Percentiles rank a stretch among this genome's conserved stretches.
Conservation (phyloP, 2,329 filamentous ascomycete species). For the Aspergillus unguis region DNA sequence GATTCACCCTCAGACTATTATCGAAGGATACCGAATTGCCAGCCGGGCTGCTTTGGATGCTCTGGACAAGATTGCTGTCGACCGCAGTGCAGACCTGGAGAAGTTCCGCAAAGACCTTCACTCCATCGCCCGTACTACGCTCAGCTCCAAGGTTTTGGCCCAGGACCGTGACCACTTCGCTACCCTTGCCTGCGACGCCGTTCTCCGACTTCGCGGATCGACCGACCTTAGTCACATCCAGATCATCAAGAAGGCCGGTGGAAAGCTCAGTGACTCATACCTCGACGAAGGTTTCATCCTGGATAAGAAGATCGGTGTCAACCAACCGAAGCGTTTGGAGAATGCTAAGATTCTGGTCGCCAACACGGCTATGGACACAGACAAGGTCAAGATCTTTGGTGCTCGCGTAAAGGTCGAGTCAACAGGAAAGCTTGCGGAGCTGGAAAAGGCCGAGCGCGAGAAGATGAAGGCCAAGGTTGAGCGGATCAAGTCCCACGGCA, state of each 20-base stretch:
- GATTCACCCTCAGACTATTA: constrained; percentile 99
- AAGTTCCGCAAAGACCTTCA: constrained; percentile 87
- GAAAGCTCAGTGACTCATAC: constrained; percentile 96
- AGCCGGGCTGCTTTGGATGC: constrained; percentile 82
- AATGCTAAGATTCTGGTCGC: constrained; percentile 98
- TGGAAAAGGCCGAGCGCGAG: constrained; percentile 96
- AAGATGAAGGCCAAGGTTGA: constrained; percentile 99
- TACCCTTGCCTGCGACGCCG: constrained; percentile 82
- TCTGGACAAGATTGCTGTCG: constrained; percentile 77
- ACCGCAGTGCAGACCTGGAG: constrained; percentile 79
- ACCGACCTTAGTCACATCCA: constrained; percentile 97
- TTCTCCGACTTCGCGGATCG: constrained; percentile 82
- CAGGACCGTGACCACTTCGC: constrained; percentile 94
- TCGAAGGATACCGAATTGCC: constrained; percentile 97
- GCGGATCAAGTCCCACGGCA: constrained; percentile 96
- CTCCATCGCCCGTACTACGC: constrained; percentile 87
- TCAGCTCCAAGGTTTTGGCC: constrained; percentile 94
- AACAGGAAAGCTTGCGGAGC: constrained; percentile 93
- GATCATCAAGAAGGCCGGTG: constrained; percentile 98
- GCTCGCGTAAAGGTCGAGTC: constrained; percentile 94
- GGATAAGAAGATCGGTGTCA: constrained; percentile 98
- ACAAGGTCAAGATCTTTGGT: constrained; percentile 99
- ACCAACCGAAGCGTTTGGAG: constrained; percentile 94
- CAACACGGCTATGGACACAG: constrained; percentile 98
- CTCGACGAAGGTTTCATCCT: constrained; percentile 97